These are phyloP conservation scores for Fusarium nelsonii DNA, from an alignment of 2,329 filamentous ascomycete species.

Conservation along the genomic window DNA sequence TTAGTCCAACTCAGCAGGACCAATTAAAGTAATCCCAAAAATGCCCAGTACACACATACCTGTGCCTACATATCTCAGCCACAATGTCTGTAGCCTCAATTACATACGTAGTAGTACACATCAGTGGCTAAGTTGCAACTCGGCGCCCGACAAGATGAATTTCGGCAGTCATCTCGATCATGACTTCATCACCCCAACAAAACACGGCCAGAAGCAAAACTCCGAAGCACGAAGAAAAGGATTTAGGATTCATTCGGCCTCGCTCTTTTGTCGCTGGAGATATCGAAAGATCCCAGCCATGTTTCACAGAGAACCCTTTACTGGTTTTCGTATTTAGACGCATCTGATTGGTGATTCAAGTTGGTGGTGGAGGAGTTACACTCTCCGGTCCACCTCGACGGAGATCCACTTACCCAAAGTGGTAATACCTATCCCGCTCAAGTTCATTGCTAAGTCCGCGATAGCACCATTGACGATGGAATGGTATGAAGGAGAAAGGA, in stretches of 20 bases:
- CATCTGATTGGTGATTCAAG: neutral
- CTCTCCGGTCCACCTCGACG: neutral
- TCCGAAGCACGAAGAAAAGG: neutral
- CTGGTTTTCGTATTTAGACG: slow-evolving; percentile 25
- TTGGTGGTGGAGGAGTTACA: neutral
- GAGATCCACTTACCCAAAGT: slow-evolving; percentile 21
- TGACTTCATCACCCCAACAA: neutral
- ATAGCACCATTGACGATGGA: slow-evolving; percentile 20
- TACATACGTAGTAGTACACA: neutral
- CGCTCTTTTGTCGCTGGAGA: neutral
- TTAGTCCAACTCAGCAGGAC: neutral
- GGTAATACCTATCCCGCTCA: slow-evolving; percentile 12
- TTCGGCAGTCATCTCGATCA: neutral
- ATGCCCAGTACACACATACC: fast-evolving
- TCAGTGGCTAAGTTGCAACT: neutral
- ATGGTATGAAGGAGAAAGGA: neutral
- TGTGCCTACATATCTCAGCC: no score
- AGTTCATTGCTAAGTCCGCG: slow-evolving; percentile 3
- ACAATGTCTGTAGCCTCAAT: neutral
- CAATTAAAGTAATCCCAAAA: neutral
- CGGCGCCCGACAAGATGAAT: neutral
- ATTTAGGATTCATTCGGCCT: neutral
- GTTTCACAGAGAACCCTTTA: slow-evolving; percentile 1
- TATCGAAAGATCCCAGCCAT: neutral
- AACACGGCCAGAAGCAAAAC: fast-evolving